phyloP scores from a whole-genome alignment of 2,329 filamentous ascomycete genomes.

The Trichoderma sp. region DNA sequence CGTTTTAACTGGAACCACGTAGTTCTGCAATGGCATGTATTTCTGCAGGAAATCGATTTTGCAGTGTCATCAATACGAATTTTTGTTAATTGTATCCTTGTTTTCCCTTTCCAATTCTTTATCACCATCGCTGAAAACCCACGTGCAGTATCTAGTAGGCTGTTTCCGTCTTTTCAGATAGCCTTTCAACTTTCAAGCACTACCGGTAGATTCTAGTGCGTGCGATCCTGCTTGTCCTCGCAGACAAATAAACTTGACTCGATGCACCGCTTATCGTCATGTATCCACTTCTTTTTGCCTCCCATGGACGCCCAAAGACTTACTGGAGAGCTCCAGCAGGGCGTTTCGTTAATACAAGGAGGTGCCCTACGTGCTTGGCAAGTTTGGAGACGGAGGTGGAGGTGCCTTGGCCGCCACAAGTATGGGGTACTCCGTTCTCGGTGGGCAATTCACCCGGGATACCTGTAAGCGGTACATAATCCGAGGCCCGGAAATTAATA shows the following conservation, averaged over 20 bases:
- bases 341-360: neutral
- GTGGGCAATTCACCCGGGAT: neutral
- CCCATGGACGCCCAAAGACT: neutral
- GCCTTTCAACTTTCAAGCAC: neutral
- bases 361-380: neutral
- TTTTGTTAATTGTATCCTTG: neutral
- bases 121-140: neutral
- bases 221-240: neutral
- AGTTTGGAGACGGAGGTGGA: neutral
- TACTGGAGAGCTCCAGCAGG: neutral
- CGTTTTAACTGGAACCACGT: neutral
- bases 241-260: neutral
- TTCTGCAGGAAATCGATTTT: neutral
- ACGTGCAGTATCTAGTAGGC: neutral
- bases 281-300: neutral
- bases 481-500: conserved; percentile 20
- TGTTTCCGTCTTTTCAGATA: neutral
- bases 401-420: neutral
- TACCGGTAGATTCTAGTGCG: neutral
- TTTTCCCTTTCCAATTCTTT: neutral
- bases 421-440: neutral
- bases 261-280: conserved; percentile 1
- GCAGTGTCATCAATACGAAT: neutral
- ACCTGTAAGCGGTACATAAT: neutral
- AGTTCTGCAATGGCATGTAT: neutral